Percentiles rank a stretch among this genome's conserved stretches.
Conservation (phyloP, 2,329 filamentous ascomycete species). For the Colletotrichum chlorophyti region DNA sequence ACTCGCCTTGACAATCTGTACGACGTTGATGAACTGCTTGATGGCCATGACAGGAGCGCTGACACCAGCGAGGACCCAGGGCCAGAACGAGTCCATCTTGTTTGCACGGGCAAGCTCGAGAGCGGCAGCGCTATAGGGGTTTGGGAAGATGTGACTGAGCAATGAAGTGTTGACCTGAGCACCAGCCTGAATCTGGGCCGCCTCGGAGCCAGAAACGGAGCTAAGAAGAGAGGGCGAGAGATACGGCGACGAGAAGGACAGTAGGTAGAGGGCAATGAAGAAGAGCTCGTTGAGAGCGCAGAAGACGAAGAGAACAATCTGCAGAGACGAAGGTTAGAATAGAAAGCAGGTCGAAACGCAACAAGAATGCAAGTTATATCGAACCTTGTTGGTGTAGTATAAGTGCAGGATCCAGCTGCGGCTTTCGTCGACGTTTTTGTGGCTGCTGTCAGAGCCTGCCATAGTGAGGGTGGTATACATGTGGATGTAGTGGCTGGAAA, state of each 20-base stretch:
- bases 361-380: neutral
- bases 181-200: constrained; percentile 65
- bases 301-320: constrained; percentile 91
- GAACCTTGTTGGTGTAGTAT: constrained; percentile 96
- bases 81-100: constrained; percentile 78
- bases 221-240: constrained; percentile 84
- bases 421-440: constrained; percentile 92
- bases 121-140: constrained; percentile 90
- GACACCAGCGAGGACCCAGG: constrained; percentile 77
- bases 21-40: constrained; percentile 93
- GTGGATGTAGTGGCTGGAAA: constrained; percentile 98
- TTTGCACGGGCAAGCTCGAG: constrained; percentile 93
- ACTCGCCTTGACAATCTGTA: constrained; percentile 93
- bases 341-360: constrained; percentile 11
- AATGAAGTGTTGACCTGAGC: constrained; percentile 73
- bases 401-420: constrained; percentile 89
- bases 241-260: constrained; percentile 92
- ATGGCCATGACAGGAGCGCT: constrained; percentile 86
- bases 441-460: constrained; percentile 79
- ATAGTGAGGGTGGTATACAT: constrained; percentile 96
- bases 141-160: constrained; percentile 79
- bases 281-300: constrained; percentile 94
- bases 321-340: constrained; percentile 30
- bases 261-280: constrained; percentile 97
- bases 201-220: constrained; percentile 60